Conservation (phyloP, 2,329 filamentous ascomycete genomes). For the Phialophora expanda region DNA sequence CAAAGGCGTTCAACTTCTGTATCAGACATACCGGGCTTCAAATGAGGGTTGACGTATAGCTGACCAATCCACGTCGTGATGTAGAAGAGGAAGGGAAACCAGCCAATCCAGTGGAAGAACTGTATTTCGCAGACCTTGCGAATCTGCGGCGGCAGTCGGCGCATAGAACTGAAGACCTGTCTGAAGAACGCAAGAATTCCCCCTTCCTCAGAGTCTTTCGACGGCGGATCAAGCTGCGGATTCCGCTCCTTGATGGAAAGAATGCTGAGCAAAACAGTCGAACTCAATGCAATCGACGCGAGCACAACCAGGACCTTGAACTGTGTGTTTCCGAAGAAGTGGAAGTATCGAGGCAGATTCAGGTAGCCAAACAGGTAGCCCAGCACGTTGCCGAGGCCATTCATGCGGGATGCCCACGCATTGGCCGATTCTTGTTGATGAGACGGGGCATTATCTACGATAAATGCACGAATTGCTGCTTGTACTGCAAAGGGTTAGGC, state of each 20-base stretch:
- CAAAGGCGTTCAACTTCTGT: slow-evolving; percentile 79
- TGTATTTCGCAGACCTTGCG: slow-evolving; percentile 80
- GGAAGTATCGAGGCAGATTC: slow-evolving; percentile 73
- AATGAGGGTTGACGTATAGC: slow-evolving; percentile 84
- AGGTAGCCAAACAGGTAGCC: slow-evolving; percentile 88
- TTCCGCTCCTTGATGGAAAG: slow-evolving; percentile 76
- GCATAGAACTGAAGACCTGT: slow-evolving; percentile 76
- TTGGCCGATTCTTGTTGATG: slow-evolving; percentile 95
- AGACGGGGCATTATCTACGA: slow-evolving; percentile 87
- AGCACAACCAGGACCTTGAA: slow-evolving; percentile 92
- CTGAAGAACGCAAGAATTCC: slow-evolving; percentile 80
- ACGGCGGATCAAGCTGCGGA: slow-evolving; percentile 72
- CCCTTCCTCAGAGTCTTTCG: slow-evolving; percentile 57
- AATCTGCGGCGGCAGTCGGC: slow-evolving; percentile 79
- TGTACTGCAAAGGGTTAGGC: slow-evolving; percentile 64
- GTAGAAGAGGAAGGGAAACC: slow-evolving; percentile 96
- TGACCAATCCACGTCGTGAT: slow-evolving; percentile 92
- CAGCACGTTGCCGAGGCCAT: slow-evolving; percentile 86
- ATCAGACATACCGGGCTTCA: slow-evolving; percentile 76
- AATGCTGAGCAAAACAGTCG: slow-evolving; percentile 74
- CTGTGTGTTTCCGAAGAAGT: slow-evolving; percentile 83
- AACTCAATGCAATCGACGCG: slow-evolving; percentile 72
- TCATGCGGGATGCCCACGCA: slow-evolving; percentile 87
- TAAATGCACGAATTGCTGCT: slow-evolving; percentile 87
- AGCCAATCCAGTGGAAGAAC: slow-evolving; percentile 89